A percentile compares a stretch with the other conserved stretches of the same genome.
Evolutionary conservation across 768 basidiomycete species (phyloP).

Genomic region (Tulasnella sp.): DNA sequence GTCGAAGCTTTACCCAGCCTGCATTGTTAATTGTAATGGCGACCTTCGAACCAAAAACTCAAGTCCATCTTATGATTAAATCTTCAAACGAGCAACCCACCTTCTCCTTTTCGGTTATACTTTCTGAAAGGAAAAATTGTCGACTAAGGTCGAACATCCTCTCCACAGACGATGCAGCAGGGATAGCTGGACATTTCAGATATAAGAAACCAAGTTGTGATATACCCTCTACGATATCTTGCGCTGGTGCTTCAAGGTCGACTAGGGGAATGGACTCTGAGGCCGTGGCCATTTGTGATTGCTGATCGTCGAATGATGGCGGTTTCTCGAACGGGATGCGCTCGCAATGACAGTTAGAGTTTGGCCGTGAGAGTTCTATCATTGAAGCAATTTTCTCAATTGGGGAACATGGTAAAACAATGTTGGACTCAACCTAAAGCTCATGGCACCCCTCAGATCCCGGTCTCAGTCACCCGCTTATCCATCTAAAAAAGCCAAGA

Average conservation of each 20-base stretch:
- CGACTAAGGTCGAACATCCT: constrained; percentile 13
- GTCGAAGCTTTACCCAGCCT: constrained; percentile 15
- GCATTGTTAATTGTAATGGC: constrained; percentile 15
- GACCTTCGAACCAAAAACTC: background rate
- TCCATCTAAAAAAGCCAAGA: constrained; percentile 14
- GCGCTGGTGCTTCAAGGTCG: background rate
- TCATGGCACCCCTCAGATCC: constrained; percentile 13
- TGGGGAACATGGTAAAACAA: too few species aligned
- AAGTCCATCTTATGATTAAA: background rate
- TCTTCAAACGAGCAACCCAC: background rate
- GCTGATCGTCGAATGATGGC: background rate
- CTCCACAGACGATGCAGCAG: background rate
- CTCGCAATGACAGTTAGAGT: too few species aligned
- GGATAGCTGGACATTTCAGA: constrained; percentile 4
- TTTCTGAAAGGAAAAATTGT: constrained; percentile 17
- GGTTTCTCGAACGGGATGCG: too few species aligned
- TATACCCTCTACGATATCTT: constrained; percentile 6
- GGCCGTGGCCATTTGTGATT: too few species aligned
- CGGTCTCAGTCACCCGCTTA: constrained; percentile 16
- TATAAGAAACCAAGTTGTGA: constrained; percentile 16
- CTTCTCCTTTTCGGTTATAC: constrained; percentile 10
- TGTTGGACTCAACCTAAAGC: background rate
- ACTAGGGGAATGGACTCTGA: constrained; percentile 6
- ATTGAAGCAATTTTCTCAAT: too few species aligned
- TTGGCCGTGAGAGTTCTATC: too few species aligned